Conservation (phyloP, 164 flowering plant genomes). For the Nymphaea colorata region DNA sequence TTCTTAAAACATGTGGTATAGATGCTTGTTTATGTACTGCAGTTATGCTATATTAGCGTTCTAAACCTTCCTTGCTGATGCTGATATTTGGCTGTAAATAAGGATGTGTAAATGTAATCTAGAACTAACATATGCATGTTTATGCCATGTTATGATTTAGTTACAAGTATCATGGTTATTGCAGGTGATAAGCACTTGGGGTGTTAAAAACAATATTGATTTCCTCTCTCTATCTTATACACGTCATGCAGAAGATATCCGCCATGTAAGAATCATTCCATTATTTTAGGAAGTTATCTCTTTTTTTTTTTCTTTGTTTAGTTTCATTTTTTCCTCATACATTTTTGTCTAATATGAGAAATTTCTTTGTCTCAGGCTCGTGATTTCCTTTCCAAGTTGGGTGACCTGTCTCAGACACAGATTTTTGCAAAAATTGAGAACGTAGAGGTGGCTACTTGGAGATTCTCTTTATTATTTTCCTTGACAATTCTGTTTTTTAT, state of each 20-base stretch:
- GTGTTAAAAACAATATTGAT: conserved; percentile 76
- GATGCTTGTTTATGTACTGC: no score
- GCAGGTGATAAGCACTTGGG: conserved; percentile 94
- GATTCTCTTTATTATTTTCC: background rate
- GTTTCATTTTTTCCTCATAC: background rate
- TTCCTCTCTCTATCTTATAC: conserved; percentile 88
- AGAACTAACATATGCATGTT: background rate
- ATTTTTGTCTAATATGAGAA: no score
- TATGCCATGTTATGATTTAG: background rate
- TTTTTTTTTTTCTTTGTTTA: background rate
- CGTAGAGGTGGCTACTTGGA: conserved; percentile 17
- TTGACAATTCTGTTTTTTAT: background rate
- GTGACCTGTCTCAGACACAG: conserved; percentile 77
- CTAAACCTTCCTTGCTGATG: background rate
- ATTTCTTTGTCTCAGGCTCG: conserved; percentile 51
- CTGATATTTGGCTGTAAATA: background rate
- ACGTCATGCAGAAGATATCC: conserved; percentile 87
- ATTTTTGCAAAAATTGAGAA: conserved; percentile 81
- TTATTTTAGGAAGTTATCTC: background rate
- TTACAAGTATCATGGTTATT: background rate
- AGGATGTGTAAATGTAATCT: background rate
- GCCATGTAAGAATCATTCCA: conserved; percentile 37
- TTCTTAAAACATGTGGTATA: no score
- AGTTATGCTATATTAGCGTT: no score
- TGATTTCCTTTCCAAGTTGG: conserved; percentile 63